Evolutionary conservation across 2,329 filamentous ascomycete genomes (phyloP).

Genomic region (Phialophora verrucosa): DNA sequence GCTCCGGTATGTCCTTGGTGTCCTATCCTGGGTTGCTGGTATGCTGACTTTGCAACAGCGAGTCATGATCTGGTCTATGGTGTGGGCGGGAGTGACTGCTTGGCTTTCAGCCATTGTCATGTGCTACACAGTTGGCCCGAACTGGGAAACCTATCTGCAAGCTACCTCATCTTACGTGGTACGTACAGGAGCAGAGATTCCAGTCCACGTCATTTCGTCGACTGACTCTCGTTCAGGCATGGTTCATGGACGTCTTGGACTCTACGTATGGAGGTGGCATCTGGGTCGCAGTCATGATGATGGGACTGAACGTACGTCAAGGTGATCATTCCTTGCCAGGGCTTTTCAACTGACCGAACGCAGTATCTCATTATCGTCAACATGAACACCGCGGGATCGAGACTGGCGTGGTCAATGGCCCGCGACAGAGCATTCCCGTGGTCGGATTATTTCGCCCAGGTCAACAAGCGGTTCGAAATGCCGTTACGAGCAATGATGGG

Average conservation of each 20-base stretch:
- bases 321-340: neutral
- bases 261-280: conserved; percentile 45
- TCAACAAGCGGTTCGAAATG: conserved; percentile 62
- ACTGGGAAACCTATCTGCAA: conserved; percentile 34
- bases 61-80: conserved; percentile 35
- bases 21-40: conserved; percentile 47
- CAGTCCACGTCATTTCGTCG: neutral
- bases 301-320: conserved; percentile 34
- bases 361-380: conserved; percentile 36
- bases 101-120: conserved; percentile 36
- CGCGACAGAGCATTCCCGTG: conserved; percentile 68
- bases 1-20: conserved; percentile 18
- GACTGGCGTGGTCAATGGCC: conserved; percentile 45
- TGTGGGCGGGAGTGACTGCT: conserved; percentile 34
- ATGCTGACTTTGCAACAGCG: conserved; percentile 44
- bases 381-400: conserved; percentile 35
- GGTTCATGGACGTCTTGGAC: conserved; percentile 46
- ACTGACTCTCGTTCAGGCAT: conserved; percentile 44
- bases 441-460: conserved; percentile 56
- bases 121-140: conserved; percentile 34
- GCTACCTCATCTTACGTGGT: conserved; percentile 35
- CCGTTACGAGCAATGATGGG: conserved; percentile 50
- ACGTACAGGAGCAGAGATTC: neutral
- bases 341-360: neutral
- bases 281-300: conserved; percentile 36